Percentiles rank a stretch among this genome's conserved stretches.
These are phyloP conservation scores for Daedalea quercina DNA, from an alignment of 768 basidiomycete species.

Conservation along the genomic window DNA sequence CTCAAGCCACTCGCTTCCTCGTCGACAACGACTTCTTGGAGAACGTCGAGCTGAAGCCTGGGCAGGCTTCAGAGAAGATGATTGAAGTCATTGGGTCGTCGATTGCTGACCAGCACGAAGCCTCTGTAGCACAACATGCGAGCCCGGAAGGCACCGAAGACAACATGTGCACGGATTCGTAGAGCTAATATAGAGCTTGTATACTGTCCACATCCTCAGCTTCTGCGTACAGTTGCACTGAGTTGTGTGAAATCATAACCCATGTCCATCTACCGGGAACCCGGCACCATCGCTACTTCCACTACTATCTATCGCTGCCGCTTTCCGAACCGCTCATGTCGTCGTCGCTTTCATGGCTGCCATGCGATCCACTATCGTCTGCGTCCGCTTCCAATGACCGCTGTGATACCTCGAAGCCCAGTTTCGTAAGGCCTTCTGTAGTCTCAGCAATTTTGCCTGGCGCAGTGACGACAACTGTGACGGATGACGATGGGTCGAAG, in stretches of 20 bases:
- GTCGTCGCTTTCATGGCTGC: slow-evolving; percentile 10
- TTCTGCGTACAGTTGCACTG: not conserved
- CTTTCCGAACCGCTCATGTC: slow-evolving; percentile 1
- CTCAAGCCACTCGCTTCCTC: slow-evolving; percentile 86
- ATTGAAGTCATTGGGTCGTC: slow-evolving; percentile 48
- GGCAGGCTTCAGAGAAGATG: slow-evolving; percentile 57
- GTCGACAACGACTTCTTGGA: slow-evolving; percentile 85
- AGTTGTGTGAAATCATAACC: no score
- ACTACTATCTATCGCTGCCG: slow-evolving; percentile 5
- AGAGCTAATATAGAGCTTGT: no score
- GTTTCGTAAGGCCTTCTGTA: slow-evolving; percentile 46
- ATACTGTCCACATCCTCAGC: no score
- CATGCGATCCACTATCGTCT: slow-evolving; percentile 34
- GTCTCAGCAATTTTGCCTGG: slow-evolving; percentile 76
- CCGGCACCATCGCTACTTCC: no score
- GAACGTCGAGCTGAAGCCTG: slow-evolving; percentile 74
- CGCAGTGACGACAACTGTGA: slow-evolving; percentile 78
- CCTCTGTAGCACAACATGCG: not conserved
- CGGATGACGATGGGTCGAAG: slow-evolving; percentile 70
- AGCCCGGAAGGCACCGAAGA: not conserved
- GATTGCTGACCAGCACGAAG: no score
- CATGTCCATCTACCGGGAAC: no score
- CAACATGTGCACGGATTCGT: no score
- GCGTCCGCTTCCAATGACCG: slow-evolving; percentile 58
- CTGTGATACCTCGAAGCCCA: slow-evolving; percentile 79